Evolutionary conservation across 345 rosid species (phyloP), one percentile per base, ranked within the genome.

Genomic region (Eucalyptus shirleyi): DNA sequence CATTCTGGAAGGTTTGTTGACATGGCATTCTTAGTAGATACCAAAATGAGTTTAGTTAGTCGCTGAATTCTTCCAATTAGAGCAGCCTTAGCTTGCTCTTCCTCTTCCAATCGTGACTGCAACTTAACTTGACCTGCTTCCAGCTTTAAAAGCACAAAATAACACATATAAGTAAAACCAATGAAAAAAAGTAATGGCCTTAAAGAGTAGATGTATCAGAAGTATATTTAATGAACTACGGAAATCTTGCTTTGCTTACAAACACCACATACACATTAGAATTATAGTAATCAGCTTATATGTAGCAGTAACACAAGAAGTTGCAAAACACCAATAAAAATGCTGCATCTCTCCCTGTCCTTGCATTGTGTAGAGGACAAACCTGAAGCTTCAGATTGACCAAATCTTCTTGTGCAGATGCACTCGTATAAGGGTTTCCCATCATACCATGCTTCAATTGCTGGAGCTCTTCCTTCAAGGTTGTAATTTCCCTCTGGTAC

Each of bases 121-220:
- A 95, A 89, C 90, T 95, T 95, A 88, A 95, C 95, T 86, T 95
- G 95, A 91, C 96, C 97, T 89, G 96, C 97, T 94, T 95, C 97
- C 93, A 95, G 93, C 96, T 95, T 92, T 90, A 87, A 91, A 56
- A 89, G 44, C 90, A 90, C 19, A 89, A 89, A 88, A 77, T 32
- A 82, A 47, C 69, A 23, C 83, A 4, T n/a, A 19, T 21, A 72
- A 72, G 83, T 72, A 37, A 37, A 77, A 49, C 34, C 51, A 17
- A 88, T 15, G 17, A 69, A 62, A 62, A 44, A 37, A 65, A 2
- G 13, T 21, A 87, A 45, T 34, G 44, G 49, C 32, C 88, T 28
- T 87, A 11, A 87, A 87, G 34, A 34, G 10, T 87, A 45, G 32
- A 87, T 19, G 37, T 24, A 26, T 28, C 32, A 87, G 83, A 77